Percentiles rank a stretch among this genome's conserved stretches.
Conservation (phyloP, 768 basidiomycete genomes). For the Hirschioporus abietinus region DNA sequence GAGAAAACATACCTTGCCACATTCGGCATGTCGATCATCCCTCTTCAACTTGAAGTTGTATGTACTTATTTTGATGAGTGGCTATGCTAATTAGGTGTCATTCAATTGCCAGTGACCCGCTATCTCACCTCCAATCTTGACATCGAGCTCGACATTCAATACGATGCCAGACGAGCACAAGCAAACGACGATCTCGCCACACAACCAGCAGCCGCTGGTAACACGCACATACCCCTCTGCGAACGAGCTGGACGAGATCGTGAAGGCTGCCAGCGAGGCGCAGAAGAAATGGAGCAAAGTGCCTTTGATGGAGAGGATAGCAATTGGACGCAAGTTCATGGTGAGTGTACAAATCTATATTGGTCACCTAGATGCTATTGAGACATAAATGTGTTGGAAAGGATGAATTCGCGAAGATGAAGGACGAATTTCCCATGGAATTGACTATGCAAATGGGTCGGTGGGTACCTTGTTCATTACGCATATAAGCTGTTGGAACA, state of each 20-base stretch:
- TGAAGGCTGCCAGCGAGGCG: constrained; percentile 53
- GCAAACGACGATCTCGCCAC: constrained; percentile 84
- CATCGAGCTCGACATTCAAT: neutral
- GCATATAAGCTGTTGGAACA: neutral
- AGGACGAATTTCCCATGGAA: constrained; percentile 65
- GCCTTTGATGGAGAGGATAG: constrained; percentile 57
- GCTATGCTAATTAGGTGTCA: neutral
- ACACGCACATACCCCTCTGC: constrained; percentile 60
- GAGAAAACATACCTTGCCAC: neutral
- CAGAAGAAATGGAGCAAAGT: constrained; percentile 70
- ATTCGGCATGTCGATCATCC: neutral
- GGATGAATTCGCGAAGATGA: constrained; percentile 46
- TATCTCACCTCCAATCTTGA: neutral
- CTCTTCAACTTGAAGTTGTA: neutral
- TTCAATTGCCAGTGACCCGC: neutral
- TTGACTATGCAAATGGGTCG: constrained; percentile 89
- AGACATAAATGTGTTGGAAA: constrained; percentile 25
- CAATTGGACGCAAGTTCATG: constrained; percentile 67
- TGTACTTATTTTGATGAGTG: neutral
- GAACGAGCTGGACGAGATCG: constrained; percentile 53
- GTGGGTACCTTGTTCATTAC: constrained; percentile 35
- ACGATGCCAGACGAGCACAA: neutral
- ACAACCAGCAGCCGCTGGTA: constrained; percentile 65
- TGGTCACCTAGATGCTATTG: neutral
- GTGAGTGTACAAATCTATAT: constrained; percentile 38